A percentile compares a stretch with the other conserved stretches of the same genome.
These are phyloP conservation scores for Fusarium torreyae DNA, from an alignment of 2,329 filamentous ascomycete species.

Conservation along the genomic window DNA sequence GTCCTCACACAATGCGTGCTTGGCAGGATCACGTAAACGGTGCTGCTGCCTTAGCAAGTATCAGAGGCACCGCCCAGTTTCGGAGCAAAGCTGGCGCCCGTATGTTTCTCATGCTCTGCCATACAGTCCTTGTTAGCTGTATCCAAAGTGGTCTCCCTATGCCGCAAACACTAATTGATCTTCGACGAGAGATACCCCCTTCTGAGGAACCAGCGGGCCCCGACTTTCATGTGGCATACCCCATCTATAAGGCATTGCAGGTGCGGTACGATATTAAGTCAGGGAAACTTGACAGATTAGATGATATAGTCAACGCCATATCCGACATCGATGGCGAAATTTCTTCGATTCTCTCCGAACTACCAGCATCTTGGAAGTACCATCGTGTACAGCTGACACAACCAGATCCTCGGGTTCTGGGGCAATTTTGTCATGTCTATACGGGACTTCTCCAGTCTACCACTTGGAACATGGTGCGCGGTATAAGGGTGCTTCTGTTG, in stretches of 20 bases:
- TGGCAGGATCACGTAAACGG: constrained; percentile 70
- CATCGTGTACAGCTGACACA: constrained; percentile 57
- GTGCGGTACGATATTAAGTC: constrained; percentile 63
- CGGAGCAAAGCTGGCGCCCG: constrained; percentile 61
- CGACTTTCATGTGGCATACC: constrained; percentile 60
- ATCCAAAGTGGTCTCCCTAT: constrained; percentile 65
- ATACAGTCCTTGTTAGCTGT: constrained; percentile 67
- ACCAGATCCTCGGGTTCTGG: constrained; percentile 60
- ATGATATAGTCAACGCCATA: constrained; percentile 56
- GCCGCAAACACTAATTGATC: constrained; percentile 63
- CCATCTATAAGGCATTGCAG: constrained; percentile 63
- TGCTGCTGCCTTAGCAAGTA: constrained; percentile 64
- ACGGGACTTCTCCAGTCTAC: constrained; percentile 61
- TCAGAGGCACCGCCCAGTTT: constrained; percentile 66
- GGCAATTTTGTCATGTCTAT: constrained; percentile 62
- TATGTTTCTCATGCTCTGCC: constrained; percentile 69
- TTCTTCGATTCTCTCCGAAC: constrained; percentile 55
- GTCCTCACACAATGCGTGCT: constrained; percentile 62
- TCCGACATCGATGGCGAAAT: constrained; percentile 62
- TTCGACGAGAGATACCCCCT: constrained; percentile 60
- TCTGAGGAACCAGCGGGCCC: constrained; percentile 57
- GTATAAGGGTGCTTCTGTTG: constrained; percentile 63
- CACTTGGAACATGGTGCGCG: constrained; percentile 65
- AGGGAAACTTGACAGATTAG: constrained; percentile 55
- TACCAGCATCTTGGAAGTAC: constrained; percentile 61